Evolutionary conservation across 805 yeast genomes (phyloP).

Genomic region (Kluyveromyces starmeri): DNA sequence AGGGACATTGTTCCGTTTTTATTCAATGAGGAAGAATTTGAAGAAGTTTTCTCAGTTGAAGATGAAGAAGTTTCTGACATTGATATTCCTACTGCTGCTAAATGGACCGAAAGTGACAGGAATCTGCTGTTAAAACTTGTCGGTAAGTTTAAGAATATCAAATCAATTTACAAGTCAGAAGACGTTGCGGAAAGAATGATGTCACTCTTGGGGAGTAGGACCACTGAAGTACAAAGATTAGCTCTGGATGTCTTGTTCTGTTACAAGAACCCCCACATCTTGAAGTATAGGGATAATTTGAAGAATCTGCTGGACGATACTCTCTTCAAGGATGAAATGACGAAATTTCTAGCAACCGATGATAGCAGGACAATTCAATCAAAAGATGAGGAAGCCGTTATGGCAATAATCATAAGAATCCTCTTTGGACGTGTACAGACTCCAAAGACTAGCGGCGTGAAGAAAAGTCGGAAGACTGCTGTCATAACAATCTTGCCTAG

Average conservation of each 20-base stretch:
- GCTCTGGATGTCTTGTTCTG: conserved; percentile 66
- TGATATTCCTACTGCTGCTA: conserved; percentile 12
- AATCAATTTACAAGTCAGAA: conserved; percentile 41
- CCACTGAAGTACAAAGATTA: conserved; percentile 53
- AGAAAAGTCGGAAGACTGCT: conserved; percentile 63
- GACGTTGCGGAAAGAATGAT: conserved; percentile 47
- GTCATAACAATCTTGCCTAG: conserved; percentile 56
- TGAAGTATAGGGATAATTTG: conserved; percentile 65
- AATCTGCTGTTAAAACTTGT: conserved; percentile 53
- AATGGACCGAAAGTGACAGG: conserved; percentile 45
- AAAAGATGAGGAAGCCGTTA: conserved; percentile 47
- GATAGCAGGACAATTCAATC: conserved; percentile 48
- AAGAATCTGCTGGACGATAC: conserved; percentile 72
- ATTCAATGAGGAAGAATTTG: conserved; percentile 26
- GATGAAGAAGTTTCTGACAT: conserved; percentile 6
- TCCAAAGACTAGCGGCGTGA: conserved; percentile 55
- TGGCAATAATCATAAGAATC: conserved; percentile 70
- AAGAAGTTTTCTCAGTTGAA: conserved; percentile 15
- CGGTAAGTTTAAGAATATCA: conserved; percentile 54
- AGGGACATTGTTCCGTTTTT: conserved; percentile 50
- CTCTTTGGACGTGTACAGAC: conserved; percentile 82
- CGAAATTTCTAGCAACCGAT: conserved; percentile 44
- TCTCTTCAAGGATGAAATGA: conserved; percentile 75
- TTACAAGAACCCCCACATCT: conserved; percentile 47
- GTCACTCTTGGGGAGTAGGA: conserved; percentile 51